Conservation (phyloP, 2,329 filamentous ascomycete genomes). For the Aaosphaeria arxii region DNA sequence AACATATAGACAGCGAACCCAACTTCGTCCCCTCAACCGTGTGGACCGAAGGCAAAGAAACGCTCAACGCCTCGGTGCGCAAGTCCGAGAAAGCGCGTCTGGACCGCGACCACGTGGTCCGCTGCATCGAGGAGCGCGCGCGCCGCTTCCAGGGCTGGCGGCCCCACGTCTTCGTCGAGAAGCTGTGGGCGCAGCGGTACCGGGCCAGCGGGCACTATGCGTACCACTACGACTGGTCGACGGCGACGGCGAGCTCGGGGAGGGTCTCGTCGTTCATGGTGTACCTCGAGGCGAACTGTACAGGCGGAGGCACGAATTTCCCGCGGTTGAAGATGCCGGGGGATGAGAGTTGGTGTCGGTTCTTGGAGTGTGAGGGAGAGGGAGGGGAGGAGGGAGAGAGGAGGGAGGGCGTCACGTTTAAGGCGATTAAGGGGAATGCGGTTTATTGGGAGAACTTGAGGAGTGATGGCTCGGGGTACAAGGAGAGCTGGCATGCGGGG, state of each 20-base stretch:
- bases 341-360: constrained; percentile 53
- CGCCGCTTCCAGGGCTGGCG: constrained; percentile 60
- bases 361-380: constrained; percentile 50
- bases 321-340: constrained; percentile 48
- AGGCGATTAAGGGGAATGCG: constrained; percentile 56
- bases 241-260: constrained; percentile 33
- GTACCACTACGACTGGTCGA: constrained; percentile 56
- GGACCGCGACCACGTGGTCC: constrained; percentile 45
- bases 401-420: constrained; percentile 53
- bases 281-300: constrained; percentile 51
- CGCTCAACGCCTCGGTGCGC: constrained; percentile 48
- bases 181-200: constrained; percentile 60
- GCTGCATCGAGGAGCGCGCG: constrained; percentile 59
- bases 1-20: constrained; percentile 31
- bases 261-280: constrained; percentile 62
- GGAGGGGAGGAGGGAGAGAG: constrained; percentile 7
- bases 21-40: constrained; percentile 56
- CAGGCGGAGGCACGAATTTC: constrained; percentile 61
- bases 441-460: constrained; percentile 63
- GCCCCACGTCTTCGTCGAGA: constrained; percentile 56
- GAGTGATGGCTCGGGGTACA: constrained; percentile 53
- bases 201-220: constrained; percentile 56
- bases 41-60: constrained; percentile 48
- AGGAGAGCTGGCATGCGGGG: constrained; percentile 61
- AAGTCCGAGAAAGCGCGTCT: constrained; percentile 51